Conservation (phyloP, 352 stramenopile genomes). For the Bremia lactucae region DNA sequence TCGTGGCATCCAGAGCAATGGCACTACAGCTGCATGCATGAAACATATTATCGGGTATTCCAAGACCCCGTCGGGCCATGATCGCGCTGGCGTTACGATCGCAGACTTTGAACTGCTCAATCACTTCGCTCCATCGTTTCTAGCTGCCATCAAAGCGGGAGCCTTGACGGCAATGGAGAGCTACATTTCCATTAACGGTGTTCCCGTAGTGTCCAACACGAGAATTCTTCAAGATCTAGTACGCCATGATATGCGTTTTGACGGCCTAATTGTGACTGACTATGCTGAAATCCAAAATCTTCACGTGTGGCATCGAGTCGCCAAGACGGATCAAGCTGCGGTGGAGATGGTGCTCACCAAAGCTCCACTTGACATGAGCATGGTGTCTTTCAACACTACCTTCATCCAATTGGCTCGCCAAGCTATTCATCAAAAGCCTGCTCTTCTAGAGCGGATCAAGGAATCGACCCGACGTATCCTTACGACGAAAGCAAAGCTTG, state of each 20-base stretch:
- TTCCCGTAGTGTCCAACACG: constrained; percentile 84
- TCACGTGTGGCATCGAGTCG: constrained; percentile 45
- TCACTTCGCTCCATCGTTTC: constrained; percentile 76
- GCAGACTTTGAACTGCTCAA: constrained; percentile 77
- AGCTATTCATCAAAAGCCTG: constrained; percentile 26
- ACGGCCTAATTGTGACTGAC: constrained; percentile 87
- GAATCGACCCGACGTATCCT: constrained; percentile 54
- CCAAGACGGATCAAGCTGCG: constrained; percentile 38
- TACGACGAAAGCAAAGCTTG: constrained; percentile 59
- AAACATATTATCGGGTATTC: constrained; percentile 84
- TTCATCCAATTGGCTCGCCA: constrained; percentile 44
- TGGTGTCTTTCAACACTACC: constrained; percentile 52
- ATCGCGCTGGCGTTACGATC: constrained; percentile 64
- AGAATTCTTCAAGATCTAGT: constrained; percentile 77
- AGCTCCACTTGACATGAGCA: constrained; percentile 86
- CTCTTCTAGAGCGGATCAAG: constrained; percentile 34
- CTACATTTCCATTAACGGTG: constrained; percentile 88
- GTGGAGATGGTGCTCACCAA: constrained; percentile 58
- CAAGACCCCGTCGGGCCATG: constrained; percentile 73
- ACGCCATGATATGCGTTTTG: constrained; percentile 76
- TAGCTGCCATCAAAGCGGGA: constrained; percentile 70
- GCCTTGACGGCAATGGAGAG: constrained; percentile 88
- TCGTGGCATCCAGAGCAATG: constrained; percentile 60
- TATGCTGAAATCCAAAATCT: constrained; percentile 90
- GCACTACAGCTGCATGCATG: constrained; percentile 61